Evolutionary conservation across 1,284 basidiomycete genomes (phyloP).

Genomic region (Ustanciosporium gigantosporum): DNA sequence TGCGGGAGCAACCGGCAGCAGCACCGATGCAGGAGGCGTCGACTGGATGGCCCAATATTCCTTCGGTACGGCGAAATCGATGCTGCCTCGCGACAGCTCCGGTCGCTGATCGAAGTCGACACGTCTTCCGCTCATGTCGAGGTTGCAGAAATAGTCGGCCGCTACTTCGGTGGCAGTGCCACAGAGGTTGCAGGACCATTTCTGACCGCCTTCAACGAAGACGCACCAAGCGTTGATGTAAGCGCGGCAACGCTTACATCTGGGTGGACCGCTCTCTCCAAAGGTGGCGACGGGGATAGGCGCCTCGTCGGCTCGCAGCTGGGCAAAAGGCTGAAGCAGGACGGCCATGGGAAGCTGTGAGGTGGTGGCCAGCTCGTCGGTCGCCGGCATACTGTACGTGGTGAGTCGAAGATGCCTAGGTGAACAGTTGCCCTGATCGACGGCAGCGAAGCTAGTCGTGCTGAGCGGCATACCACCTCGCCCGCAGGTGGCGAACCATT

Average conservation of each 20-base stretch:
- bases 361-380: constrained; percentile 77
- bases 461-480: constrained; percentile 74
- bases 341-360: constrained; percentile 80
- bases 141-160: constrained; percentile 78
- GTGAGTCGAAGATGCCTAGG: constrained; percentile 72
- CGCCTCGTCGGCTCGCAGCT: constrained; percentile 69
- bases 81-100: constrained; percentile 86
- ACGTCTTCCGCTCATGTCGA: constrained; percentile 78
- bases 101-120: constrained; percentile 81
- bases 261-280: constrained; percentile 74
- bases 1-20: constrained; percentile 51
- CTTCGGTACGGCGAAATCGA: constrained; percentile 84
- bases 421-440: constrained; percentile 84
- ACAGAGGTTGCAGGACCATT: constrained; percentile 94
- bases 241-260: constrained; percentile 82
- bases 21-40: constrained; percentile 60
- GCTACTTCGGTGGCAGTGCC: constrained; percentile 72
- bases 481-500: constrained; percentile 75
- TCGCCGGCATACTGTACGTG: constrained; percentile 75
- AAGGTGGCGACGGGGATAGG: constrained; percentile 73
- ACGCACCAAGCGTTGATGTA: constrained; percentile 95
- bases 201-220: constrained; percentile 81
- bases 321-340: constrained; percentile 87
- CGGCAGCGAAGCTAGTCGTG: constrained; percentile 81
- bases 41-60: constrained; percentile 78